phyloP scores from a whole-genome alignment of 345 rosid species.

The Salix arbutifolia region DNA sequence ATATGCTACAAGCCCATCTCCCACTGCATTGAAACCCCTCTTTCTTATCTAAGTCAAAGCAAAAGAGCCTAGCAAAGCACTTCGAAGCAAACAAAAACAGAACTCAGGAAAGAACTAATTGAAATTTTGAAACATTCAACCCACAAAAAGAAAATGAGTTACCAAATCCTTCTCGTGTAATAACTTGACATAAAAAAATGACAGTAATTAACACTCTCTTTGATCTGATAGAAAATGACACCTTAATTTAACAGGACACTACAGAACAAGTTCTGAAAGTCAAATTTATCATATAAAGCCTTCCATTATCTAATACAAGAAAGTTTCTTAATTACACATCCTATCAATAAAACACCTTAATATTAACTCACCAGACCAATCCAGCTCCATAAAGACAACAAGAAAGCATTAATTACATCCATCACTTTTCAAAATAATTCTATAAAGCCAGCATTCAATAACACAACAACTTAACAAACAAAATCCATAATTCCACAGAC shows the following conservation, averaged over 20 bases:
- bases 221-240: conserved; percentile 8
- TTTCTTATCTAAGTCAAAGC: neutral
- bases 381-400: neutral
- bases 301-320: conserved; percentile 5
- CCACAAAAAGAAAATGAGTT: neutral
- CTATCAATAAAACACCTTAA: neutral
- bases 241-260: neutral
- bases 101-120: neutral
- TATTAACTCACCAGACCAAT: neutral
- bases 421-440: neutral
- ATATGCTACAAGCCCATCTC: neutral
- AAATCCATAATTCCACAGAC: neutral
- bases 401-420: neutral
- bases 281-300: conserved; percentile 1
- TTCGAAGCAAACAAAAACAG: neutral
- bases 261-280: neutral
- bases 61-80: neutral
- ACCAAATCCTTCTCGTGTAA: neutral
- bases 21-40: neutral
- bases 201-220: neutral
- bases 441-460: neutral
- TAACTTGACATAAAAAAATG: neutral
- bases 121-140: neutral
- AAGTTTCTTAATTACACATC: neutral
- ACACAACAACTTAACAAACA: neutral